Evolutionary conservation across 371 early-diverging fungal species (phyloP).

Genomic region (Mortierella polycephala): DNA sequence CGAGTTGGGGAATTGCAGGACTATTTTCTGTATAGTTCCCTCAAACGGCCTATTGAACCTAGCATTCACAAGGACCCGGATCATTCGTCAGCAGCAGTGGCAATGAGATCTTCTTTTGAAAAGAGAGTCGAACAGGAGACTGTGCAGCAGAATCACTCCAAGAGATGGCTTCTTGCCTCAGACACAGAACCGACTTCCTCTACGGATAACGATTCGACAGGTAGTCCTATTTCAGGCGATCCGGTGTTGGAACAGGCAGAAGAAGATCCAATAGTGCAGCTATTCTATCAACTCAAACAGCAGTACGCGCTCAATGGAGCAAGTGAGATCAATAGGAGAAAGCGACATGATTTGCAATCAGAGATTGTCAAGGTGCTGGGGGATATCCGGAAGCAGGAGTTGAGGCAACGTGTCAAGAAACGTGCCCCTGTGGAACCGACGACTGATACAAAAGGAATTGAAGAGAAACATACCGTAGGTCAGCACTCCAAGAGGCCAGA

Average conservation of each 20-base stretch:
- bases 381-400: slow-evolving; percentile 20
- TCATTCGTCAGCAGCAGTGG: neutral
- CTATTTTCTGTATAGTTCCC: slow-evolving; percentile 30
- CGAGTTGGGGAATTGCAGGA: slow-evolving; percentile 31
- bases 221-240: neutral
- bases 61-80: neutral
- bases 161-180: slow-evolving; percentile 5
- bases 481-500: neutral
- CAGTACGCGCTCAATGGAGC: slow-evolving; percentile 2
- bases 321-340: neutral
- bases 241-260: neutral
- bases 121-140: neutral
- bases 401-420: slow-evolving; percentile 28
- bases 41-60: slow-evolving; percentile 3
- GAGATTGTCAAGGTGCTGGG: slow-evolving; percentile 14
- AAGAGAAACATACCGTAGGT: neutral
- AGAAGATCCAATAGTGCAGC: slow-evolving; percentile 22
- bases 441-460: neutral
- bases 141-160: neutral
- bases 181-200: neutral
- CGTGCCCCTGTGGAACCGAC: slow-evolving; percentile 19
- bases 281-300: slow-evolving; percentile 18
- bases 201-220: neutral
- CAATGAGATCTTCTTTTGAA: neutral
- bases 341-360: slow-evolving; percentile 9